These are phyloP conservation scores for Beauveria sp. DNA, from an alignment of 2,329 filamentous ascomycete genomes.

Conservation along the genomic window DNA sequence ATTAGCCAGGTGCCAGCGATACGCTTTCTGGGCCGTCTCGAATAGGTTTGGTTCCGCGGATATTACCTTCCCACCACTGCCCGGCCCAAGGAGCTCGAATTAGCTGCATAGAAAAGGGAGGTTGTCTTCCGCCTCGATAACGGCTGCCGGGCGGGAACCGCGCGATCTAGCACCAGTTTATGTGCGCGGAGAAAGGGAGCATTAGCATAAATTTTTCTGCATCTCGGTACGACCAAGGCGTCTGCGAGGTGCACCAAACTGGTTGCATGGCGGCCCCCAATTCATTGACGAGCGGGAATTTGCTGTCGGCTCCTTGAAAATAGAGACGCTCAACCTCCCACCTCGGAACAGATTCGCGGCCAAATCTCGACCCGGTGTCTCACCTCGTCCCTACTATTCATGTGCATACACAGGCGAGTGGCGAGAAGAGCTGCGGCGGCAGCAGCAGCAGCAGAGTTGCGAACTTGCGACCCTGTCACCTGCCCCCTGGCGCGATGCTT, in stretches of 20 bases:
- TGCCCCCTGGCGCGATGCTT: no score
- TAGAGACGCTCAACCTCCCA: not conserved
- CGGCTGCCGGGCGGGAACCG: not conserved
- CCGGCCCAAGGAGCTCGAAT: not conserved
- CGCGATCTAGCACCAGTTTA: not conserved
- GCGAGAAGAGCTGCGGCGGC: no score
- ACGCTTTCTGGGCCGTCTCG: no score
- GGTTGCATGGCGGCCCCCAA: slow-evolving; percentile 1
- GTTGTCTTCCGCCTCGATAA: no score
- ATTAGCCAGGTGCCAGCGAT: no score
- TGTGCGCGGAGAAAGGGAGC: not conserved
- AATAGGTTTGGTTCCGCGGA: no score
- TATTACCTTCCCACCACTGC: not conserved
- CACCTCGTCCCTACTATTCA: not conserved
- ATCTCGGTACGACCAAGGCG: no score
- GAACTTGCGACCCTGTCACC: not conserved
- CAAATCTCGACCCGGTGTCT: not conserved
- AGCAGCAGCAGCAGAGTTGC: no score
- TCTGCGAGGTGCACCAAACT: not conserved
- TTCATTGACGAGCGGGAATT: not conserved
- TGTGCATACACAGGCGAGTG: no score
- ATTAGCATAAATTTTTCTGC: no score
- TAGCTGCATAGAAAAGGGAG: not conserved
- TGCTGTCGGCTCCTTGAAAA: not conserved
- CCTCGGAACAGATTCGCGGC: not conserved